Percentiles rank a stretch among this genome's conserved stretches.
Evolutionary conservation across 768 basidiomycete genomes (phyloP).

Genomic region (Pleurotus djamor): DNA sequence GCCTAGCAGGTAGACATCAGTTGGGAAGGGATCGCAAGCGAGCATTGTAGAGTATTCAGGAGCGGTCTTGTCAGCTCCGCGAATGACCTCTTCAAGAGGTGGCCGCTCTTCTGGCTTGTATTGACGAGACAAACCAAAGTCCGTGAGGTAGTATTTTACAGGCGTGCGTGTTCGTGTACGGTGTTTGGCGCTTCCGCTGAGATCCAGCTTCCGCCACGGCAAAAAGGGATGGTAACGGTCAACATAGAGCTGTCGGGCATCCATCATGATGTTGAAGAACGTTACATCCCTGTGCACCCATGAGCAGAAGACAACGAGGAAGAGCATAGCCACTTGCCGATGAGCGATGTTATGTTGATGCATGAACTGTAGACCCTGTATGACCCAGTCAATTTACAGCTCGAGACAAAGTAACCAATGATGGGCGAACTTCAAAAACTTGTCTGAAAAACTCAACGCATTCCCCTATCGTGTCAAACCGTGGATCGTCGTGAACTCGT

Average conservation of each 20-base stretch:
- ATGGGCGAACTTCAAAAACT: slow-evolving; percentile 24
- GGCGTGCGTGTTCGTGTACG: slow-evolving; percentile 18
- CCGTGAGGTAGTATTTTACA: slow-evolving; percentile 25
- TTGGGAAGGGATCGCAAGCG: slow-evolving; percentile 26
- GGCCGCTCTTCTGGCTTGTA: slow-evolving; percentile 21
- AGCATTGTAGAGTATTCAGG: slow-evolving; percentile 30
- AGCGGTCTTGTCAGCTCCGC: slow-evolving; percentile 33
- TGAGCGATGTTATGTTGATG: slow-evolving; percentile 31
- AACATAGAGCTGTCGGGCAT: slow-evolving; percentile 15
- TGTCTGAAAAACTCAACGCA: slow-evolving; percentile 27
- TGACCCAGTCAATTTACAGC: neutral
- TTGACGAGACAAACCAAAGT: slow-evolving; percentile 25
- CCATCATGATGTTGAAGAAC: slow-evolving; percentile 21
- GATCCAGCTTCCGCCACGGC: slow-evolving; percentile 13
- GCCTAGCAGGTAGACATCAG: slow-evolving; percentile 30
- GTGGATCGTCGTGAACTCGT: slow-evolving; percentile 13
- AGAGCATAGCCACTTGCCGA: slow-evolving; percentile 18
- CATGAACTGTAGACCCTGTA: slow-evolving; percentile 31
- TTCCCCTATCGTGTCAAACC: slow-evolving; percentile 28
- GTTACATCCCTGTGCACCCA: neutral
- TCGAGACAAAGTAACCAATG: slow-evolving; percentile 10
- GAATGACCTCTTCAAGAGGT: slow-evolving; percentile 23
- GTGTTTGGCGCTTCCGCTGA: neutral
- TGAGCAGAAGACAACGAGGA: neutral
- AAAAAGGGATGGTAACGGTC: slow-evolving; percentile 17